Evolutionary conservation across 1,139 yeast genomes (phyloP).

Genomic region (Candida tetrigidarum): DNA sequence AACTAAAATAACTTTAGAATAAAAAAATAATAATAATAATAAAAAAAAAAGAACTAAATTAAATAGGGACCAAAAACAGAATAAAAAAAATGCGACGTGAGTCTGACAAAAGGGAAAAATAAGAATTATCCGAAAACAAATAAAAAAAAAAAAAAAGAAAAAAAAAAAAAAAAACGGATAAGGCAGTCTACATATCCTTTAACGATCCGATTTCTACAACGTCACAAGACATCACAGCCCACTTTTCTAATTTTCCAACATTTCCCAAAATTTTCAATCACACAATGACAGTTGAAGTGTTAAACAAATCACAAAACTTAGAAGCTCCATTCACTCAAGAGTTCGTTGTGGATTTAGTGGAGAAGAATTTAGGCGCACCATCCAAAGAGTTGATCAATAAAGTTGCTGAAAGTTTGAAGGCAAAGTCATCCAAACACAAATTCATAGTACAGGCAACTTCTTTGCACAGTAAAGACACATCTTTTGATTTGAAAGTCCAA

Average conservation of each 20-base stretch:
- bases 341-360: constrained; percentile 14
- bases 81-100: background rate
- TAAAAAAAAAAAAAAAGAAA: constrained; percentile 5
- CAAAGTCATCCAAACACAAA: constrained; percentile 43
- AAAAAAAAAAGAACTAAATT: background rate
- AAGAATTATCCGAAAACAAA: constrained; percentile 10
- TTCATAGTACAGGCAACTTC: constrained; percentile 35
- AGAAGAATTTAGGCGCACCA: constrained; percentile 1
- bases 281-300: constrained; percentile 3
- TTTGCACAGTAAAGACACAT: constrained; percentile 7
- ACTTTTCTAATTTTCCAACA: background rate
- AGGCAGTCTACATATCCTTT: no score
- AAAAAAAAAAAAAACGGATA: no score
- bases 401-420: constrained; percentile 23
- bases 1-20: no score
- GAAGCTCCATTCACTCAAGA: constrained; percentile 19
- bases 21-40: no score
- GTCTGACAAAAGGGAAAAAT: constrained; percentile 6
- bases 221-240: background rate
- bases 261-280: background rate
- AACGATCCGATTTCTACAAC: background rate
- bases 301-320: constrained; percentile 12
- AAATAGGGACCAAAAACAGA: no score
- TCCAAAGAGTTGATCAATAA: constrained; percentile 12
- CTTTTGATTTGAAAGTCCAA: constrained; percentile 22